Percentiles rank a stretch among this genome's conserved stretches.
Conservation (phyloP, 2,329 filamentous ascomycete genomes). For the Claviceps fusiformis region DNA sequence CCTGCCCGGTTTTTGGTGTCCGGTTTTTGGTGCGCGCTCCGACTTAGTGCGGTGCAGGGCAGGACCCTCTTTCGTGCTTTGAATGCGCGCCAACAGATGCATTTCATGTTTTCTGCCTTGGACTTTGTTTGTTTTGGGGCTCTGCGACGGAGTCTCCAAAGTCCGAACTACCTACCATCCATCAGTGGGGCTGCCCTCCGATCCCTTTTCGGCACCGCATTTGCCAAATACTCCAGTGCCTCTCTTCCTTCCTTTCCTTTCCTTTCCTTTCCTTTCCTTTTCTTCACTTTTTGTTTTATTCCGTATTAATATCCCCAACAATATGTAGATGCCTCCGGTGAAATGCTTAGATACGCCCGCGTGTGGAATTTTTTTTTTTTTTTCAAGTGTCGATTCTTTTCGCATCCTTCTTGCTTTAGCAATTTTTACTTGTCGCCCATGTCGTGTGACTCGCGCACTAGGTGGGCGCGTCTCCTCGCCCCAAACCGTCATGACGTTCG, state of each 20-base stretch:
- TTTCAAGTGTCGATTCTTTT: not conserved
- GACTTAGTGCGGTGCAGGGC: not conserved
- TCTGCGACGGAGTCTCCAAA: too few relatives aligned
- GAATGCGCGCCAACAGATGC: not conserved
- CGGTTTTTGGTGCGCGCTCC: slow-evolving; percentile 2
- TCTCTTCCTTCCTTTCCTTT: too few relatives aligned
- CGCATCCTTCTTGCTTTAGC: not conserved
- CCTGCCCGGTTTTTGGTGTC: not conserved
- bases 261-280: not conserved
- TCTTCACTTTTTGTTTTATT: too few relatives aligned
- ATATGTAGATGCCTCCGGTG: not conserved
- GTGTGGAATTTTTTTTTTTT: not conserved
- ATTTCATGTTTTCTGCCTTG: not conserved
- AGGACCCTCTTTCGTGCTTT: not conserved
- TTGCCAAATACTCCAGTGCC: too few relatives aligned
- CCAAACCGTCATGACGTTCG: not conserved
- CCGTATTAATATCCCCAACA: too few relatives aligned
- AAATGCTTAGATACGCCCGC: not conserved
- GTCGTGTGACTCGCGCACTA: too few relatives aligned
- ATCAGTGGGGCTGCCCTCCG: not conserved
- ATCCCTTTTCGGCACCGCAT: too few relatives aligned
- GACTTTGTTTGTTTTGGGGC: too few relatives aligned
- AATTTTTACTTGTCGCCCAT: not conserved
- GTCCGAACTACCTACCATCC: too few relatives aligned
- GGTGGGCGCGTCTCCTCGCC: not conserved